Evolutionary conservation across 2,329 filamentous ascomycete species (phyloP).

Genomic region (Dactylellina cionopaga): DNA sequence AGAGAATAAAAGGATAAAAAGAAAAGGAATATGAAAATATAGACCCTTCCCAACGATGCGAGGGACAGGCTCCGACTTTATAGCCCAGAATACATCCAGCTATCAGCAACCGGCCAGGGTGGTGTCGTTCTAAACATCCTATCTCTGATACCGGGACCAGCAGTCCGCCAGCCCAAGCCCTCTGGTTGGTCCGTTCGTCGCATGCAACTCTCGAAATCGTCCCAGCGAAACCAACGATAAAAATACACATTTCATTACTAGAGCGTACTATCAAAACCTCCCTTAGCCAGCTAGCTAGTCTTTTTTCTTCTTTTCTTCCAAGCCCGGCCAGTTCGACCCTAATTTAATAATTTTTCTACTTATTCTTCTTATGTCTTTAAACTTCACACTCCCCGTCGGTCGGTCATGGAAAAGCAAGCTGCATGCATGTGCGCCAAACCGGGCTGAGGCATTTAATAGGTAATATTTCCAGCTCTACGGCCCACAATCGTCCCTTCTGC

Average conservation of each 20-base stretch:
- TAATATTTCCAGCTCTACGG: slow-evolving; percentile 9
- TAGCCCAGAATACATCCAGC: slow-evolving; percentile 25
- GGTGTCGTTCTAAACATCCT: slow-evolving; percentile 11
- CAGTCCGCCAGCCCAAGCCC: slow-evolving; percentile 15
- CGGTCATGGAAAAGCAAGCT: slow-evolving; percentile 24
- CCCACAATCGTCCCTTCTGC: slow-evolving; percentile 2
- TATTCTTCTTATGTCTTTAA: no score
- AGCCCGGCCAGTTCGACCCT: not conserved
- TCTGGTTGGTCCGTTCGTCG: slow-evolving; percentile 14
- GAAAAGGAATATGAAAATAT: slow-evolving; percentile 6
- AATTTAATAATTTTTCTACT: no score
- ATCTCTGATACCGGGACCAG: slow-evolving; percentile 41
- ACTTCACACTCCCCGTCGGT: no score
- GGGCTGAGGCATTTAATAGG: slow-evolving; percentile 53
- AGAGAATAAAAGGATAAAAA: not conserved
- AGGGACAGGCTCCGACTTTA: slow-evolving; percentile 33
- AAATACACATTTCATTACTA: not conserved
- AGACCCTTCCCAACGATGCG: not conserved
- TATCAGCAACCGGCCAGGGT: slow-evolving; percentile 29
- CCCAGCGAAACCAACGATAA: slow-evolving; percentile 36
- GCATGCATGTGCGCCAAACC: slow-evolving; percentile 43
- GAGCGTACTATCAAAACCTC: not conserved
- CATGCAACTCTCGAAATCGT: slow-evolving; percentile 18
- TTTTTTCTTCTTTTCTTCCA: no score
- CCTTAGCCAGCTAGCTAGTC: no score